phyloP scores from a whole-genome alignment of 1,139 yeast genomes.

The Yamadazyma dushanensis region DNA sequence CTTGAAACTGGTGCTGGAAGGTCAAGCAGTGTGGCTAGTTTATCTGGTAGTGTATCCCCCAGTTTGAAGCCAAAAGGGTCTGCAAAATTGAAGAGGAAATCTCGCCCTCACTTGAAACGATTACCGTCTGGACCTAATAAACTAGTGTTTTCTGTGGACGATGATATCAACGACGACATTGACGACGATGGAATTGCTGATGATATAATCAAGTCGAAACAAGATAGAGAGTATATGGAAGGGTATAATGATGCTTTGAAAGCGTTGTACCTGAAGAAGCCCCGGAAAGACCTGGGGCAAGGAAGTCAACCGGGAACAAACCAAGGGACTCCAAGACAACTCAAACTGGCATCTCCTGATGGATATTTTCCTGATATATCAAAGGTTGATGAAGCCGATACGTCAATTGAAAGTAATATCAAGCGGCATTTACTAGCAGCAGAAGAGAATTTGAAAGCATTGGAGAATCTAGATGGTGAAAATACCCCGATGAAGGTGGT shows the following conservation, averaged over 20 bases:
- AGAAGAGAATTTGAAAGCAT: slow-evolving; percentile 20
- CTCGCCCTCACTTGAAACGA: slow-evolving; percentile 28
- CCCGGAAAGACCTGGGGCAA: slow-evolving; percentile 11
- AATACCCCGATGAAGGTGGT: slow-evolving; percentile 13
- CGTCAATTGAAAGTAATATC: slow-evolving; percentile 17
- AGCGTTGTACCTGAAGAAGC: slow-evolving; percentile 31
- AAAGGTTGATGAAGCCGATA: slow-evolving; percentile 8
- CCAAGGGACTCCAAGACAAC: background rate
- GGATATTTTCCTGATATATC: slow-evolving; percentile 15
- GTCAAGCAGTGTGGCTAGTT: slow-evolving; percentile 1
- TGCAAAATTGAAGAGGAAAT: slow-evolving; percentile 18
- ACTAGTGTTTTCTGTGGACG: slow-evolving; percentile 69
- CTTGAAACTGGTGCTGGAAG: background rate
- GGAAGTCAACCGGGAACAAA: slow-evolving; percentile 2
- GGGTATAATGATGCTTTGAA: slow-evolving; percentile 72
- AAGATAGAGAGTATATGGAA: slow-evolving; percentile 64
- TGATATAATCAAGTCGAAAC: slow-evolving; percentile 19
- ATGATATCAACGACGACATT: slow-evolving; percentile 53
- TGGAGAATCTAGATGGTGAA: slow-evolving; percentile 20
- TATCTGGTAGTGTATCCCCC: slow-evolving; percentile 14
- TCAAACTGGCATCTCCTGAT: background rate
- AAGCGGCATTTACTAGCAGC: slow-evolving; percentile 21
- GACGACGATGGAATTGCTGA: slow-evolving; percentile 44
- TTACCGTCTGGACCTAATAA: slow-evolving; percentile 25
- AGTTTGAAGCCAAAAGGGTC: slow-evolving; percentile 16